phyloP scores from a whole-genome alignment of 768 basidiomycete genomes.

The Coprinopsis marcescibilis region DNA sequence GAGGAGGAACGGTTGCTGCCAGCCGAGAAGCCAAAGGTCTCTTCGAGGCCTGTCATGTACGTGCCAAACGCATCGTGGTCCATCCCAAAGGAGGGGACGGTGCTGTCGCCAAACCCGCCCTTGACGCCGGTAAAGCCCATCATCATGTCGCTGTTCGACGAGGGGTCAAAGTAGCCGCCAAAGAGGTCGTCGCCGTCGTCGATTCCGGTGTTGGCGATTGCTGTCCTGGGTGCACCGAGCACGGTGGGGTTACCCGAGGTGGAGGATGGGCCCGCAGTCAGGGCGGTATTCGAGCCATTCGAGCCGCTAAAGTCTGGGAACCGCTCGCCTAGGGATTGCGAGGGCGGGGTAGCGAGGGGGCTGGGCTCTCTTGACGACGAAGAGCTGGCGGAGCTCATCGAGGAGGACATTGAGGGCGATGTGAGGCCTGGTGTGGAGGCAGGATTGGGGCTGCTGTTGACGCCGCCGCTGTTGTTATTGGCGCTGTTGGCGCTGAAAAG shows the following conservation, averaged over 20 bases:
- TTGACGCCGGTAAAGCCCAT: slow-evolving; percentile 15
- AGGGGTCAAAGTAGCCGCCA: slow-evolving; percentile 38
- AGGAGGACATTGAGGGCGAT: slow-evolving; percentile 12
- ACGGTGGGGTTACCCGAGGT: slow-evolving; percentile 37
- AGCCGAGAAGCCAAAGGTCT: not conserved
- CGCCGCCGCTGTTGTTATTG: too few relatives aligned
- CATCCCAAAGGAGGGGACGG: slow-evolving; percentile 1
- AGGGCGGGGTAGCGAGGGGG: slow-evolving; percentile 19
- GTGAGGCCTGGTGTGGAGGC: not conserved
- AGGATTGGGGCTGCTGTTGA: too few relatives aligned
- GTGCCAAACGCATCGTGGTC: slow-evolving; percentile 9
- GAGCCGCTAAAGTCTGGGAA: slow-evolving; percentile 20
- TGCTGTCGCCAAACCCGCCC: not conserved
- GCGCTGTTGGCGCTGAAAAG: slow-evolving; percentile 31
- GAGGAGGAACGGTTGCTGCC: not conserved
- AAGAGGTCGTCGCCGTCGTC: slow-evolving; percentile 22
- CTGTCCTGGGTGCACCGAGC: slow-evolving; percentile 24
- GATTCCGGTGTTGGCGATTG: slow-evolving; percentile 20
- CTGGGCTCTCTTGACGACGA: slow-evolving; percentile 30
- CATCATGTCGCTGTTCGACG: slow-evolving; percentile 40
- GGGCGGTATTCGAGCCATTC: not conserved
- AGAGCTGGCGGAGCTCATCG: slow-evolving; percentile 22
- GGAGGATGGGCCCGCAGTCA: slow-evolving; percentile 27
- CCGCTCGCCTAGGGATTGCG: slow-evolving; percentile 23
- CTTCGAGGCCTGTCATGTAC: slow-evolving; percentile 4